Percentiles rank a stretch among this genome's conserved stretches.
These are phyloP conservation scores for Stentor roeselii DNA, from an alignment of 73 alveolate genomes.

Conservation along the genomic window DNA sequence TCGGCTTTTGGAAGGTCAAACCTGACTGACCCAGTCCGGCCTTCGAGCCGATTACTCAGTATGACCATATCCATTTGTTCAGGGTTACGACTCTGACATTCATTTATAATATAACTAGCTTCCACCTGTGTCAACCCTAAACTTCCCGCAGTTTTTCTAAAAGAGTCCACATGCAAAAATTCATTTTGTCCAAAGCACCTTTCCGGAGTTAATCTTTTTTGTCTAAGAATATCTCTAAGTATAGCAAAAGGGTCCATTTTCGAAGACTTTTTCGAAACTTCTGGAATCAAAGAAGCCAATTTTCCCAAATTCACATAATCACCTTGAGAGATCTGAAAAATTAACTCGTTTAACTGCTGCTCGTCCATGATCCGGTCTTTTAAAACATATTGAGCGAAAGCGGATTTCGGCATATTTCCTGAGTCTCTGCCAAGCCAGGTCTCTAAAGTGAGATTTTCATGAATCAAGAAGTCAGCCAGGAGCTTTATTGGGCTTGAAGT, in stretches of 20 bases:
- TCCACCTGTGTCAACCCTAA: too few species aligned
- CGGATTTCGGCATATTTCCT: neutral
- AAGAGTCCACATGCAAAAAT: neutral
- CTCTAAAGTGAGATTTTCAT: neutral
- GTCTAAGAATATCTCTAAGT: neutral
- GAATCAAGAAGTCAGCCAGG: neutral
- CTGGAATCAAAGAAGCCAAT: neutral
- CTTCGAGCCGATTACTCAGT: neutral
- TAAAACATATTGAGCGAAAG: neutral
- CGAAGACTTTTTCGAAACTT: neutral
- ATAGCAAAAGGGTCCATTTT: neutral
- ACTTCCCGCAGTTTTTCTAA: neutral
- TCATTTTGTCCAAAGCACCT: neutral
- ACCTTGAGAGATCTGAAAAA: neutral
- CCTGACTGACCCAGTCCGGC: too few species aligned
- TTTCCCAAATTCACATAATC: neutral
- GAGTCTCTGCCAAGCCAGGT: neutral
- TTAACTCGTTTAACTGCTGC: neutral
- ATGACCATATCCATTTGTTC: neutral
- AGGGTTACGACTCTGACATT: neutral
- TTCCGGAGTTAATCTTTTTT: neutral
- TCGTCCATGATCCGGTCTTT: neutral
- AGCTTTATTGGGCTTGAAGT: constrained; percentile 6
- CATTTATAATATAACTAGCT: too few species aligned
- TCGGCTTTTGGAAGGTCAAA: too few species aligned